Evolutionary conservation across 768 basidiomycete species (phyloP).

Genomic region (Crepidotus variabilis): DNA sequence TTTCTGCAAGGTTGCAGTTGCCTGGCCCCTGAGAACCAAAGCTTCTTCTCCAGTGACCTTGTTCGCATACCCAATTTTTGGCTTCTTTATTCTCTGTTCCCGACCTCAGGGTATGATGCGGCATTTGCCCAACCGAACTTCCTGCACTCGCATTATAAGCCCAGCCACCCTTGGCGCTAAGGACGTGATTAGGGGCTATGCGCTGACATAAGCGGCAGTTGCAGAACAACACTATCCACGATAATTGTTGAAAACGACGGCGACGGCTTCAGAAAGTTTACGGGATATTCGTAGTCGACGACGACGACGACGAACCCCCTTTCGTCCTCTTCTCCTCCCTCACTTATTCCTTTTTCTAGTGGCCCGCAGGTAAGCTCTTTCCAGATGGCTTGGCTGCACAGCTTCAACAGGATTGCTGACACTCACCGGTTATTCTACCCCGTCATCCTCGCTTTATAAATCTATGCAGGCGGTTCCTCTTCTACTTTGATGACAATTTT

Average conservation of each 20-base stretch:
- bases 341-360: not conserved
- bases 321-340: slow-evolving; percentile 1
- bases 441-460: slow-evolving; percentile 6
- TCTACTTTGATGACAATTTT: slow-evolving; percentile 30
- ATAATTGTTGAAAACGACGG: not conserved
- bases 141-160: no score
- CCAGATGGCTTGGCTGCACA: slow-evolving; percentile 9
- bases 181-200: not conserved
- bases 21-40: no score
- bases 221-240: not conserved
- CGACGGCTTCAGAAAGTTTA: not conserved
- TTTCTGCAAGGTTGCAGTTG: no score
- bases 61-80: no score
- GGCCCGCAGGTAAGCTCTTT: slow-evolving; percentile 9
- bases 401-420: slow-evolving; percentile 6
- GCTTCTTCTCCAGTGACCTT: no score
- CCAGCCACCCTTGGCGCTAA: no score
- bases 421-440: slow-evolving; percentile 8
- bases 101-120: no score
- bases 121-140: no score
- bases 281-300: not conserved
- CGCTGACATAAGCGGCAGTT: not conserved
- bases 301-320: not conserved
- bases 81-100: no score
- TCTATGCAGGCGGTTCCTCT: slow-evolving; percentile 24